phyloP scores from a whole-genome alignment of 371 early-diverging fungal species.

The Syncephalastrum racemosum region DNA sequence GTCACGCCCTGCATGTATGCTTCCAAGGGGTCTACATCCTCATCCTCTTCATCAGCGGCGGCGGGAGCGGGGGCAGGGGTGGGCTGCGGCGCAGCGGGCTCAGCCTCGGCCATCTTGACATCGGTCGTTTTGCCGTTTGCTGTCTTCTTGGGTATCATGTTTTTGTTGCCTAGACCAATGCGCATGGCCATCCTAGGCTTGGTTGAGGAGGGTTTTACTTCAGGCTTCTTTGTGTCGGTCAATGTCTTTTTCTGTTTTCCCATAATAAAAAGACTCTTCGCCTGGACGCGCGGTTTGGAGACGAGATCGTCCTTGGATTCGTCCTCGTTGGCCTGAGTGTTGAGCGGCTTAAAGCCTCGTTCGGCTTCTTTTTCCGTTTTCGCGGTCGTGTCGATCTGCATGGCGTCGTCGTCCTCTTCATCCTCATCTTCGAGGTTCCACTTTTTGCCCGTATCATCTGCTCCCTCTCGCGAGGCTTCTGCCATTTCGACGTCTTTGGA shows the following conservation, averaged over 20 bases:
- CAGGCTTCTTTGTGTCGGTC: not conserved
- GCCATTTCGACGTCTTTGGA: slow-evolving; percentile 22
- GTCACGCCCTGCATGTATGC: slow-evolving; percentile 86
- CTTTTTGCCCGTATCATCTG: slow-evolving; percentile 20
- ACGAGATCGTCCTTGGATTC: slow-evolving; percentile 19
- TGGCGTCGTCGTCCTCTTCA: slow-evolving; percentile 22
- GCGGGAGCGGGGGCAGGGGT: not conserved
- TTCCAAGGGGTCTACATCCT: slow-evolving; percentile 72
- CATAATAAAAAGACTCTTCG: too few species aligned
- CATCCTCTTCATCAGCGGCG: slow-evolving; percentile 25
- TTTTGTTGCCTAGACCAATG: slow-evolving; percentile 37
- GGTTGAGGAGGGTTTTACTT: not conserved
- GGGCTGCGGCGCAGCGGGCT: not conserved
- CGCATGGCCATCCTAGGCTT: slow-evolving; percentile 40
- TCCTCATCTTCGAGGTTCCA: slow-evolving; percentile 32
- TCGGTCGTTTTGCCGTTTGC: slow-evolving; percentile 1
- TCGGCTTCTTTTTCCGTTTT: slow-evolving; percentile 18
- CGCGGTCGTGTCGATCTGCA: slow-evolving; percentile 17
- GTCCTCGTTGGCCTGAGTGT: slow-evolving; percentile 18
- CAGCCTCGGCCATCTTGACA: slow-evolving; percentile 7
- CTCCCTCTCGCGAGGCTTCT: slow-evolving; percentile 24
- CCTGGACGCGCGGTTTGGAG: slow-evolving; percentile 6
- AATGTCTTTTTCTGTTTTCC: slow-evolving; percentile 7
- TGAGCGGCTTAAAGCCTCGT: slow-evolving; percentile 32
- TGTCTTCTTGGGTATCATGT: slow-evolving; percentile 17